Evolutionary conservation across 352 stramenopile genomes (phyloP).

Genomic region (Pythium apleroticum): DNA sequence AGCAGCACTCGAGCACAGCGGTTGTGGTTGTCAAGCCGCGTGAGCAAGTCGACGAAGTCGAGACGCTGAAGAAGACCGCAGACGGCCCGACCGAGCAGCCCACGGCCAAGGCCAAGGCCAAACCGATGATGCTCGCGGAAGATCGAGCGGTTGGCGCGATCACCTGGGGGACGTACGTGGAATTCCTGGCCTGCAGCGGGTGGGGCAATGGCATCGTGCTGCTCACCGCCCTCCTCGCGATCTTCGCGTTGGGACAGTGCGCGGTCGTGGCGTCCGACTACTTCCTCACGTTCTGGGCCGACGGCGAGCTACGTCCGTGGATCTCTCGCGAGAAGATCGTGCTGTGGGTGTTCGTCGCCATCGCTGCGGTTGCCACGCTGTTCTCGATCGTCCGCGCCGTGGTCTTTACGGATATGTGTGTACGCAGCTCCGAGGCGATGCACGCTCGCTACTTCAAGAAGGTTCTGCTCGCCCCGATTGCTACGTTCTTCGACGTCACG

Average conservation of each 20-base stretch:
- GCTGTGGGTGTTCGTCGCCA: constrained; percentile 22
- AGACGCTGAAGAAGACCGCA: not conserved
- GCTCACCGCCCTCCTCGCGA: constrained; percentile 1
- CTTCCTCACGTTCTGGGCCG: constrained; percentile 32
- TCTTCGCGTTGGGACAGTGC: constrained; percentile 24
- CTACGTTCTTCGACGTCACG: constrained; percentile 83
- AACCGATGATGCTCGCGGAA: constrained; percentile 27
- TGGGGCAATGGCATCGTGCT: constrained; percentile 9
- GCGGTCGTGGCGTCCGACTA: constrained; percentile 24
- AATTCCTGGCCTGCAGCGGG: constrained; percentile 18
- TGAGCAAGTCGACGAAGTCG: not conserved
- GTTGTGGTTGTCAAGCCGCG: not conserved
- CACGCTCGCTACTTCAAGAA: constrained; percentile 29
- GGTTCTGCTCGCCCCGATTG: constrained; percentile 64
- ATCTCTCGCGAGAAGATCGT: constrained; percentile 11
- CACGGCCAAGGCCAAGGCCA: not conserved
- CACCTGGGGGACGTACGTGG: constrained; percentile 23
- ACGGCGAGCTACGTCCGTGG: constrained; percentile 18
- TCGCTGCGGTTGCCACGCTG: constrained; percentile 29
- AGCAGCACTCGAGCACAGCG: not conserved
- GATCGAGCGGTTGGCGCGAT: constrained; percentile 24
- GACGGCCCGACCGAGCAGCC: not conserved
- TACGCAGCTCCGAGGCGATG: constrained; percentile 53
- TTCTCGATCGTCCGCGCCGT: constrained; percentile 20
- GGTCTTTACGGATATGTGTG: constrained; percentile 61